Conservation (phyloP, 805 yeast species). For the Ogataea ramenticola region DNA sequence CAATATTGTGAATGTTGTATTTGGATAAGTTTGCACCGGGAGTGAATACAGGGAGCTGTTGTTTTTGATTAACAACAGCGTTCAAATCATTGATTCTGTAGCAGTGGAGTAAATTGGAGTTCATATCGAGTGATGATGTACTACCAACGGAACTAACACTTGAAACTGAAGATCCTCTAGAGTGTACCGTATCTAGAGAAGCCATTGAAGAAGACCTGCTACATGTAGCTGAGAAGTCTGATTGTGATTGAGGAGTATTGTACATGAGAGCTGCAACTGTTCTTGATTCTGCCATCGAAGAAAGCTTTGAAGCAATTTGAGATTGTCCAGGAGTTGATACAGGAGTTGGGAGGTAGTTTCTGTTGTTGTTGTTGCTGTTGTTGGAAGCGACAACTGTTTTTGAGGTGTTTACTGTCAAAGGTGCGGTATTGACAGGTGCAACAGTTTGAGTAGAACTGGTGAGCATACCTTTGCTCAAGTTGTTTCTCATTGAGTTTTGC, state of each 20-base stretch:
- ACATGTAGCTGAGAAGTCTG: conserved; percentile 4
- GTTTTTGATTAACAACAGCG: conserved; percentile 1
- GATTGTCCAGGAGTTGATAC: not conserved
- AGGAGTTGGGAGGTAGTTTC: not conserved
- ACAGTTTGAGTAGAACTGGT: conserved; percentile 23
- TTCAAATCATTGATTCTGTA: conserved; percentile 6
- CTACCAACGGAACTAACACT: conserved; percentile 8
- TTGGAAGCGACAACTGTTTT: not conserved
- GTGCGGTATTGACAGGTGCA: conserved; percentile 6
- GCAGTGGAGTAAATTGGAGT: conserved; percentile 3
- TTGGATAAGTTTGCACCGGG: not conserved
- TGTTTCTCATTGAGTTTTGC: conserved; percentile 24
- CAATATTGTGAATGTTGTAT: conserved; percentile 1
- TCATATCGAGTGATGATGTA: conserved; percentile 3
- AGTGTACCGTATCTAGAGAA: conserved; percentile 14
- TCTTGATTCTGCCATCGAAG: not conserved
- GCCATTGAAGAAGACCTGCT: conserved; percentile 14
- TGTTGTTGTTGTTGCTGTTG: conserved; percentile 2
- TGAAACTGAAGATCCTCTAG: conserved; percentile 26
- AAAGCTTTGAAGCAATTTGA: not conserved
- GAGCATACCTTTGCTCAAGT: conserved; percentile 20
- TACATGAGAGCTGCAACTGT: not conserved
- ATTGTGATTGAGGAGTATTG: too few relatives aligned
- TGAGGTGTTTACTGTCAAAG: not conserved
- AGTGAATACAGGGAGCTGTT: not conserved